A percentile compares a stretch with the other conserved stretches of the same genome.
Conservation (phyloP, 1,284 basidiomycete genomes). For the Heterobasidion annosum region DNA sequence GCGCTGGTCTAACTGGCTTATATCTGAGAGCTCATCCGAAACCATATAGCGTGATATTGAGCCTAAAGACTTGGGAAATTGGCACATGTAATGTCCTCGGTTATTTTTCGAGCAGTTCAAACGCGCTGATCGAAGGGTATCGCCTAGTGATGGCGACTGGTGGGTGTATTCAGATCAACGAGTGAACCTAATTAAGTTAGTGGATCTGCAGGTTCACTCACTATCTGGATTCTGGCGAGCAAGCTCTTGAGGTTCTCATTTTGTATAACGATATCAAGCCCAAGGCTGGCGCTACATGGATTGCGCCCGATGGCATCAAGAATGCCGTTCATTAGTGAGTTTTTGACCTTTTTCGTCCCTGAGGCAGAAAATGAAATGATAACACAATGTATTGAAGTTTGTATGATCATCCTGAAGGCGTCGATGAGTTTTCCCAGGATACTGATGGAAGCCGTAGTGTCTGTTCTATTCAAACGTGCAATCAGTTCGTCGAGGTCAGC, state of each 20-base stretch:
- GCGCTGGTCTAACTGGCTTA: not conserved
- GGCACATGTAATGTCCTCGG: slow-evolving; percentile 19
- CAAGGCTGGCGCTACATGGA: slow-evolving; percentile 24
- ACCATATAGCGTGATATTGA: slow-evolving; percentile 14
- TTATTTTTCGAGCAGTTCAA: not conserved
- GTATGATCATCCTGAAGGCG: slow-evolving; percentile 21
- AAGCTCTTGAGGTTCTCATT: slow-evolving; percentile 25
- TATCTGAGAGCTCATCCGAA: not conserved
- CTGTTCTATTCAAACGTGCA: slow-evolving; percentile 17
- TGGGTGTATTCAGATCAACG: not conserved
- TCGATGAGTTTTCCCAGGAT: slow-evolving; percentile 14
- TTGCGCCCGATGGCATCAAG: slow-evolving; percentile 25
- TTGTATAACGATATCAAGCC: slow-evolving; percentile 25
- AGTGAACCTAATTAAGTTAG: not conserved
- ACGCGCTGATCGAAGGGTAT: not conserved
- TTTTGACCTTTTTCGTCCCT: not conserved
- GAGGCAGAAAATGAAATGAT: not conserved
- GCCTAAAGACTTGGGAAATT: slow-evolving; percentile 23
- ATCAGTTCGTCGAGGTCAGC: slow-evolving; percentile 21
- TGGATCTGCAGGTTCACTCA: slow-evolving; percentile 16
- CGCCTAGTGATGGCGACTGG: slow-evolving; percentile 22
- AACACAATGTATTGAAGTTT: slow-evolving; percentile 10
- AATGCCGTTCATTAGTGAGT: slow-evolving; percentile 22
- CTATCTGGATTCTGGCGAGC: slow-evolving; percentile 29
- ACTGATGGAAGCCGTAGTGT: slow-evolving; percentile 18